Base-by-base conservation (phyloP, 805 yeast genomes). In the Cyberlindnera mississippiensis region DNA sequence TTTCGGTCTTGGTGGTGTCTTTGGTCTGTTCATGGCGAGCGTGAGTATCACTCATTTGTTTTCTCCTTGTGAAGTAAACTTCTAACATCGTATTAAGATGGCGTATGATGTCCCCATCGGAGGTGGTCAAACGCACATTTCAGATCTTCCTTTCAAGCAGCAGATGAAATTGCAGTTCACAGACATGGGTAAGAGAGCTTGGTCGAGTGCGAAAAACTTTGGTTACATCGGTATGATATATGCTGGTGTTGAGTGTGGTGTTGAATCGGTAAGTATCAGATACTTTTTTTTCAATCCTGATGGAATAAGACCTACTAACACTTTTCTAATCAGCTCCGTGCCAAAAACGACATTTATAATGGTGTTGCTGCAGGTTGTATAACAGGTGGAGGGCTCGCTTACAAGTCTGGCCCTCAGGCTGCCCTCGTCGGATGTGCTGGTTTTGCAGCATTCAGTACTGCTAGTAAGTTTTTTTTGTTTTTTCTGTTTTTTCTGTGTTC, bases 321-420 rank as follows among this genome's bases (percentile, higher is more conserved):
- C 3, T n/a, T n/a, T n/a, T n/a, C n/a, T n/a, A 6, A 16, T 14
- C 32, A 46, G 50, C 34, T 48, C 4, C 73, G 98, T 55, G 97
- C 96, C 2, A 89, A 86, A 57, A 89, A 85, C 57, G 99, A 93
- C 63, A 76, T 91, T 10, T 88, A 82, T 66, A 93, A 93, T 60
- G 96, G 97, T 34, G 78, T 87, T 3, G 73, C 78, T 33, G 98
- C 98, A 4, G 99, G 99, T 2, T 93, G 97, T 66, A 70, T 91
- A 28, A 93, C 99, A 1, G 99, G 99, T 33, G 99, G 96, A 27
- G 97, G 96, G 0, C 73, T 93, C 39, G 95, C 97, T 2, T 75
- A 85, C 52, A 87, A 85, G 59, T 79, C 93, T 36, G 99, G 99
- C 1, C 99, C 99, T 1, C 89, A 82, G 55, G 95, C 96, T 22